phyloP scores from a whole-genome alignment of 768 basidiomycete genomes.

The Scleroderma citrinum region DNA sequence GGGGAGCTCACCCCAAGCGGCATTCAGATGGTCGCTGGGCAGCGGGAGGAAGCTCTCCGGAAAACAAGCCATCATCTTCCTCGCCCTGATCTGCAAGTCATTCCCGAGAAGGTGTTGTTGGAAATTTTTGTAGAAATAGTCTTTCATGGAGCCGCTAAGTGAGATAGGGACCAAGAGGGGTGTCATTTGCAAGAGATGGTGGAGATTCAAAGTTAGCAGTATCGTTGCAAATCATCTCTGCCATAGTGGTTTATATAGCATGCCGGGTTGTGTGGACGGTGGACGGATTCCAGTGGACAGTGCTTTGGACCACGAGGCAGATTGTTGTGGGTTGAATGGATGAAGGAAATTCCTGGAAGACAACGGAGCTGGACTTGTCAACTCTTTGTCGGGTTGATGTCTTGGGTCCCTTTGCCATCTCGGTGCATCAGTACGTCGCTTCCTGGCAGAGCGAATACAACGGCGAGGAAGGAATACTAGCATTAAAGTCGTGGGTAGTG shows the following conservation, averaged over 20 bases:
- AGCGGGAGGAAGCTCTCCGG: slow-evolving; percentile 9
- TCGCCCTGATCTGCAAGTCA: slow-evolving; percentile 12
- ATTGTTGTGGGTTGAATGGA: slow-evolving; percentile 4
- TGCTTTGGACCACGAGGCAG: slow-evolving; percentile 24
- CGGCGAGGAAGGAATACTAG: neutral
- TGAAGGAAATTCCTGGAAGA: slow-evolving; percentile 2
- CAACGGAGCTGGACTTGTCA: neutral
- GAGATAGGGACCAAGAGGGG: slow-evolving; percentile 6
- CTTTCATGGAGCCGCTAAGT: slow-evolving; percentile 1
- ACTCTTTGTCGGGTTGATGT: neutral
- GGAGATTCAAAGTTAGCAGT: neutral
- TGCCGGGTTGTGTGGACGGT: slow-evolving; percentile 12
- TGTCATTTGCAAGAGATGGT: neutral
- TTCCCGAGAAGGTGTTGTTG: slow-evolving; percentile 5
- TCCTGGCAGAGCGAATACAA: neutral
- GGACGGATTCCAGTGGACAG: slow-evolving; percentile 16
- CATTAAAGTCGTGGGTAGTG: too few species aligned
- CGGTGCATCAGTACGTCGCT: too few species aligned
- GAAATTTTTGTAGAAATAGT: slow-evolving; percentile 11
- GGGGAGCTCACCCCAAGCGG: slow-evolving; percentile 23
- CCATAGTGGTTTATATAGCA: slow-evolving; percentile 13
- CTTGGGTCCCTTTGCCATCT: neutral
- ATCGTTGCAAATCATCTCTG: neutral
- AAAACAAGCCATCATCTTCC: slow-evolving; percentile 17
- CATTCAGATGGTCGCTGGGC: slow-evolving; percentile 12